These are phyloP conservation scores for Candida awuae DNA, from an alignment of 805 yeast genomes.

Conservation along the genomic window DNA sequence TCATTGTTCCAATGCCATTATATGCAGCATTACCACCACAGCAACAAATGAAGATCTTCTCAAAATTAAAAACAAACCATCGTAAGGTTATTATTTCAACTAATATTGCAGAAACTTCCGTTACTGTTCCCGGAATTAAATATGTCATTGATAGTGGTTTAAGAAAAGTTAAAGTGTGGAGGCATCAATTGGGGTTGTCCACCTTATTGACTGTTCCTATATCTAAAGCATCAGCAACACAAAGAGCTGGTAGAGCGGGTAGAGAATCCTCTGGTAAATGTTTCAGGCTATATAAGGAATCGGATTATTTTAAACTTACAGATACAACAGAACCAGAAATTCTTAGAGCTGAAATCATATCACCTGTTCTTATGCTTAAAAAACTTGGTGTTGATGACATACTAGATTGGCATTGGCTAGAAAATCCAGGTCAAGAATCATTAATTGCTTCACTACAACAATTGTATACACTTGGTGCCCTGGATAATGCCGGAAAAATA, in stretches of 20 bases:
- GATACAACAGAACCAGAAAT: slow-evolving; percentile 91
- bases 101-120: slow-evolving; percentile 95
- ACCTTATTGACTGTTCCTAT: slow-evolving; percentile 87
- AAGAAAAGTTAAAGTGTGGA: slow-evolving; percentile 90
- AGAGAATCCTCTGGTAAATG: slow-evolving; percentile 93
- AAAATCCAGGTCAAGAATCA: slow-evolving; percentile 77
- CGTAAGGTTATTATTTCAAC: slow-evolving; percentile 89
- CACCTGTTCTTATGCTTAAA: slow-evolving; percentile 79
- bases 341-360: slow-evolving; percentile 72
- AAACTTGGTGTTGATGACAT: slow-evolving; percentile 77
- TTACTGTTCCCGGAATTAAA: slow-evolving; percentile 89
- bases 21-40: slow-evolving; percentile 90
- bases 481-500: slow-evolving; percentile 66
- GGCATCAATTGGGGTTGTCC: slow-evolving; percentile 87
- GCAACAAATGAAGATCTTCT: slow-evolving; percentile 76
- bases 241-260: slow-evolving; percentile 98
- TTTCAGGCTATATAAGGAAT: slow-evolving; percentile 73
- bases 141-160: slow-evolving; percentile 91
- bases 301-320: slow-evolving; percentile 53
- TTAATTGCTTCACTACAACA: slow-evolving; percentile 70
- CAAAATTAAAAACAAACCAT: slow-evolving; percentile 50
- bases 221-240: slow-evolving; percentile 90
- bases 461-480: slow-evolving; percentile 69
- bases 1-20: slow-evolving; percentile 69
- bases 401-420: slow-evolving; percentile 86